These are phyloP conservation scores for Colletotrichum salicis DNA, from an alignment of 2,329 filamentous ascomycete species.

Conservation along the genomic window DNA sequence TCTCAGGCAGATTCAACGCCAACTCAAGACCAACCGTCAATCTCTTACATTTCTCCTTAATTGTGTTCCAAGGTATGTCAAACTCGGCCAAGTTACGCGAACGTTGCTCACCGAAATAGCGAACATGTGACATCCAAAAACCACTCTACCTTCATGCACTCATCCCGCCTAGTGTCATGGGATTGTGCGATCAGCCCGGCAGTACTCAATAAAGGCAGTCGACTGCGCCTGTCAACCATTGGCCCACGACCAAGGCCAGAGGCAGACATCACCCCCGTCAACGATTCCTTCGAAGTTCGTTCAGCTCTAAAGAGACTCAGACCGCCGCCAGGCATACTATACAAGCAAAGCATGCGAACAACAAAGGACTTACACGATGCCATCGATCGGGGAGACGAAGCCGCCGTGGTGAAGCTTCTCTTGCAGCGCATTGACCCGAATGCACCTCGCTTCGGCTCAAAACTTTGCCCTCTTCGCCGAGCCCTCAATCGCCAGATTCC, in stretches of 20 bases:
- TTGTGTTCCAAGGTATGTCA: constrained; percentile 31
- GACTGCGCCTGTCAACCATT: constrained; percentile 27
- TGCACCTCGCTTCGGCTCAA: constrained; percentile 29
- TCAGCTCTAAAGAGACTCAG: constrained; percentile 25
- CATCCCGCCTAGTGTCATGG: constrained; percentile 28
- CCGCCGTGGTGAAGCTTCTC: constrained; percentile 38
- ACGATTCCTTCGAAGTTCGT: constrained; percentile 22
- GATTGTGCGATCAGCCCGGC: constrained; percentile 33
- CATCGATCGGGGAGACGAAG: constrained; percentile 38
- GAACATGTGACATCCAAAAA: constrained; percentile 33
- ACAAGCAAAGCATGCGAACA: constrained; percentile 29
- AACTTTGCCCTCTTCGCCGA: constrained; percentile 37
- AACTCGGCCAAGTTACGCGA: too few species aligned
- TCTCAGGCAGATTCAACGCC: constrained; percentile 25
- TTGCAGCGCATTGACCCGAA: constrained; percentile 38
- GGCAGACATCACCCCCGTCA: constrained; percentile 6
- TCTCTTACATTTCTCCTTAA: constrained; percentile 34
- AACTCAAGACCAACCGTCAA: constrained; percentile 25
- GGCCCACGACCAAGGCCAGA: constrained; percentile 17
- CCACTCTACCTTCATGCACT: constrained; percentile 33
- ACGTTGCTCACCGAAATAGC: constrained; percentile 6
- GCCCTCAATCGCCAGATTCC: constrained; percentile 37
- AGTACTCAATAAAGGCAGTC: constrained; percentile 33
- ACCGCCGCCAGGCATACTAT: constrained; percentile 25
- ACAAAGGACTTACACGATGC: constrained; percentile 39